Evolutionary conservation across 306 rosid species (phyloP), one percentile per base, ranked within the genome.

Genomic region (Hippophae tibetana): DNA sequence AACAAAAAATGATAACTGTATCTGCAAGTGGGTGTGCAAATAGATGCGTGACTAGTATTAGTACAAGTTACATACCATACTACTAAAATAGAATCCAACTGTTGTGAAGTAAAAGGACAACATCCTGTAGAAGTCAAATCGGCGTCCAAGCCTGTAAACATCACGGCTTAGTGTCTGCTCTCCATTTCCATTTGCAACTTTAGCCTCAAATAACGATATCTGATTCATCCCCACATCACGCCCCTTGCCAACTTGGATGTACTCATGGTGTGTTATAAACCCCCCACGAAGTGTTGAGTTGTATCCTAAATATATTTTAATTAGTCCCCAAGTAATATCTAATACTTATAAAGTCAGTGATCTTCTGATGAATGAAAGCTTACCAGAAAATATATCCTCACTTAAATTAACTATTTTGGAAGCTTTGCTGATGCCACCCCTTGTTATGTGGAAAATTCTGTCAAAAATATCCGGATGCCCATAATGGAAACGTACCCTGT

Each of bases 391-490:
- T 67, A 92, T 82, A 58, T 92, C 96, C 76, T 92, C 99, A 72
- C 99, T 92, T 31, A 85, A 77, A 84, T 92, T 92, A 31, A 92
- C 79, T 67, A 74, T 72, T 83, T 69, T 85, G 52, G 99, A 92
- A 63, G 99, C 99, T 76, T 92, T 92, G 74, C 99, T 88, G 73
- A 88, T 78, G 79, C 99, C 99, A 67, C 99, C 99, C 74, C 96
- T 85, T 65, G 99, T 92, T 73, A 88, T 73, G 85, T 92, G 99
- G 84, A 92, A 88, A 71, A 92, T 67, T 88, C 99, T 76, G 64
- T 92, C 99, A 77, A 88, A 92, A 78, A 92, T 84, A 82, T 88
- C 96, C 8, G 99, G 96, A 82, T 92, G 99, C 26, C 99, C 99
- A 70, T 92, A 92, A 79, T 92, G 99, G 77, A 92, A 92, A 45